Conservation (phyloP, 2,329 filamentous ascomycete genomes). For the Teratosphaeria gauchensis region DNA sequence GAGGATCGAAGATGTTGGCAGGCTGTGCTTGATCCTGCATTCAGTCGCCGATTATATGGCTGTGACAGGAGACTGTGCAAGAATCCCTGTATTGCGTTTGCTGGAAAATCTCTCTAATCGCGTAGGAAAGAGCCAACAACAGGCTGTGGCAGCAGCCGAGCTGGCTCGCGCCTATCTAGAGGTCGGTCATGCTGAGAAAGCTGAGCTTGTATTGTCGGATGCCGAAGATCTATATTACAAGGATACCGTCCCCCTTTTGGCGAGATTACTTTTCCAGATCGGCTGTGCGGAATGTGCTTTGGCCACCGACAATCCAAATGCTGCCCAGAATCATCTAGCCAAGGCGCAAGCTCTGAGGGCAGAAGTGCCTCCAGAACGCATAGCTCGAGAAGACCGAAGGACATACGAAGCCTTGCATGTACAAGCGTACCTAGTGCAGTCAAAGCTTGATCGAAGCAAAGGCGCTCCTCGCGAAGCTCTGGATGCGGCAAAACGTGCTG, state of each 20-base stretch:
- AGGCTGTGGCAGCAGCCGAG: conserved; percentile 7
- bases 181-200: conserved; percentile 52
- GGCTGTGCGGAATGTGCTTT: conserved; percentile 13
- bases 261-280: conserved; percentile 32
- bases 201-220: conserved; percentile 47
- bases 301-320: conserved; percentile 12
- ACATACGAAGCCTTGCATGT: conserved; percentile 16
- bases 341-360: conserved; percentile 9
- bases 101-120: conserved; percentile 2
- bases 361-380: conserved; percentile 6
- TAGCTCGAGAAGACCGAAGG: conserved; percentile 12
- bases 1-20: not conserved
- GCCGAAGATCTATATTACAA: conserved; percentile 43
- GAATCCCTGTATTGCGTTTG: conserved; percentile 8
- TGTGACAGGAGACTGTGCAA: conserved; percentile 45
- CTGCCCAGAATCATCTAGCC: conserved; percentile 10
- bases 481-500: conserved; percentile 18
- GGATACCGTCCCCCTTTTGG: conserved; percentile 33
- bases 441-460: conserved; percentile 9
- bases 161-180: conserved; percentile 48
- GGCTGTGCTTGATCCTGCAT: conserved; percentile 36
- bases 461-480: conserved; percentile 15
- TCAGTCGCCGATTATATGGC: conserved; percentile 48
- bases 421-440: conserved; percentile 21
- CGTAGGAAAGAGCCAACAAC: not conserved